phyloP scores from a whole-genome alignment of 2,329 filamentous ascomycete species.

The Aspergillus piperis region DNA sequence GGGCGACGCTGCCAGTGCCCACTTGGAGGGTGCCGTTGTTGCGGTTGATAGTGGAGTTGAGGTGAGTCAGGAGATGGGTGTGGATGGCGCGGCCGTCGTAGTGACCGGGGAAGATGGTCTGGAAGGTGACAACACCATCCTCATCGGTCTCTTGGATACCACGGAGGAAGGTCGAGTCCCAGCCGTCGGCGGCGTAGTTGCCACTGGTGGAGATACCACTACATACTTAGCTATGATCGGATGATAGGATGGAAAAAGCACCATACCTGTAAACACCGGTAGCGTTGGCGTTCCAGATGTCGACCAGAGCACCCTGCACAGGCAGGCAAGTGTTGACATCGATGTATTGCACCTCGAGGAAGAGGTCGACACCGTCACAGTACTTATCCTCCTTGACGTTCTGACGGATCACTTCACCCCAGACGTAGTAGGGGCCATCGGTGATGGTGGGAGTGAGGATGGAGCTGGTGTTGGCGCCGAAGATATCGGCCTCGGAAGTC shows the following conservation, averaged over 20 bases:
- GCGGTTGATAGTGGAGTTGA: constrained; percentile 37
- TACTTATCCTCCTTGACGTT: constrained; percentile 43
- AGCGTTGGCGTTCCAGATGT: constrained; percentile 52
- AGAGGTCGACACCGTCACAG: constrained; percentile 44
- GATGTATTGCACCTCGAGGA: constrained; percentile 50
- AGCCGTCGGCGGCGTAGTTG: constrained; percentile 33
- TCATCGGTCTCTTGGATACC: constrained; percentile 51
- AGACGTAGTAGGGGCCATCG: constrained; percentile 50
- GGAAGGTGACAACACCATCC: constrained; percentile 53
- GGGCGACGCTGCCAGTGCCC: constrained; percentile 45
- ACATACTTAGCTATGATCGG: constrained; percentile 2
- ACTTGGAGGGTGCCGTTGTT: constrained; percentile 49
- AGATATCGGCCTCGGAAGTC: constrained; percentile 35
- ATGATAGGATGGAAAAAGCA: not conserved
- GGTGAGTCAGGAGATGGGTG: constrained; percentile 53
- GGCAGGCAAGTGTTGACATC: constrained; percentile 50
- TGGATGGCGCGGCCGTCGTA: constrained; percentile 51
- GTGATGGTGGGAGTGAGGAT: constrained; percentile 47
- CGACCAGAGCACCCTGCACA: constrained; percentile 41
- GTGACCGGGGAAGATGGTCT: constrained; percentile 52
- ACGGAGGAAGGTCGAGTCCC: constrained; percentile 50
- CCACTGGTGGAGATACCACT: constrained; percentile 32
- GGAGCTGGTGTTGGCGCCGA: constrained; percentile 48
- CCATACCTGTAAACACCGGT: constrained; percentile 48
- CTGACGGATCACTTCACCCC: constrained; percentile 45